Evolutionary conservation across 2,329 filamentous ascomycete genomes (phyloP).

Genomic region (Fusarium lyarnte): DNA sequence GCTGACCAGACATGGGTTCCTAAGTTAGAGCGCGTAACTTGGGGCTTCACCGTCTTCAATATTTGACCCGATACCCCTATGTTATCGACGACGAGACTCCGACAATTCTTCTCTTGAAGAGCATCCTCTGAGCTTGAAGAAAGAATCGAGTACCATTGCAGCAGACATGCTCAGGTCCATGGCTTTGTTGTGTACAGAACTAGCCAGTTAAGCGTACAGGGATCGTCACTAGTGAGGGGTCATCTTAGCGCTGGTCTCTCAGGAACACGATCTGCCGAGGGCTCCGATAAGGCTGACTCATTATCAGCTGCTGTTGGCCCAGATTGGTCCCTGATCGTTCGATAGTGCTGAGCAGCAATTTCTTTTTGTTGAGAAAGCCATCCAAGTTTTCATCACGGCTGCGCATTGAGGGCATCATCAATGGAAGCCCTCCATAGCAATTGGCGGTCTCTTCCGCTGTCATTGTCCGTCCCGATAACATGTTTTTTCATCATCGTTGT

Average conservation of each 20-base stretch:
- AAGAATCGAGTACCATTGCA: too few species aligned
- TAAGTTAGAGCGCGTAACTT: too few species aligned
- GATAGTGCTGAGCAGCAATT: neutral
- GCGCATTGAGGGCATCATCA: rapidly evolving
- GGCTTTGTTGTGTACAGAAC: too few species aligned
- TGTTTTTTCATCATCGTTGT: constrained; percentile 57
- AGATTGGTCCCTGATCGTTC: neutral
- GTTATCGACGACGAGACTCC: too few species aligned
- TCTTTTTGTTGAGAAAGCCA: neutral
- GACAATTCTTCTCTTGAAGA: too few species aligned
- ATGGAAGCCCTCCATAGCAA: constrained; percentile 9
- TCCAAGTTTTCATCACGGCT: neutral
- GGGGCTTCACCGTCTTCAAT: too few species aligned
- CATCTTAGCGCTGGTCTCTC: neutral
- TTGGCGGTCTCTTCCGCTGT: constrained; percentile 10
- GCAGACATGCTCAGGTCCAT: too few species aligned
- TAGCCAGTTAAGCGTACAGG: neutral
- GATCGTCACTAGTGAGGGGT: neutral
- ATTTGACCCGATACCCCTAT: too few species aligned
- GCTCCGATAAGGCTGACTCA: constrained; percentile 10
- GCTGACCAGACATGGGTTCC: neutral
- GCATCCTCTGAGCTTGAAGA: too few species aligned
- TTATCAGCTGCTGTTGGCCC: neutral
- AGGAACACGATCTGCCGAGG: neutral
- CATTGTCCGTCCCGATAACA: constrained; percentile 49